Evolutionary conservation across 371 early-diverging fungal species (phyloP).

Genomic region (Mucor mucedo): DNA sequence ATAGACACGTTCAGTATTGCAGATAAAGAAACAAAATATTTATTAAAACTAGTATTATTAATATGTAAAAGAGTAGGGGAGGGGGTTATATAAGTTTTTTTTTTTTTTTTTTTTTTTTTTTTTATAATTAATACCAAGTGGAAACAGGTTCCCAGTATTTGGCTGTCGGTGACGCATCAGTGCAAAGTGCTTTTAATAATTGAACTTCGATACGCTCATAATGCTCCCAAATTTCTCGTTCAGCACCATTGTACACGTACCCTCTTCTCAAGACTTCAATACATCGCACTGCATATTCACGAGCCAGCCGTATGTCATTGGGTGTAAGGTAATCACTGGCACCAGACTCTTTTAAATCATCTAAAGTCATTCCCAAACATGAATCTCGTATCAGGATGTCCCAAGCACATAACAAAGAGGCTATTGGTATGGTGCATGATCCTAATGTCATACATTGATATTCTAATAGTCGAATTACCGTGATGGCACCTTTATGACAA

Average conservation of each 20-base stretch:
- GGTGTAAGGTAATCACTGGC: constrained; percentile 17
- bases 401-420: constrained; percentile 41
- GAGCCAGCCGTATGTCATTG: constrained; percentile 27
- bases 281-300: constrained; percentile 43
- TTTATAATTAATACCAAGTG: constrained; percentile 3
- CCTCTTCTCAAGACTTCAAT: constrained; percentile 38
- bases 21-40: neutral
- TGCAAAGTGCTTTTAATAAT: constrained; percentile 16
- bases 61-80: neutral
- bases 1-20: constrained; percentile 5
- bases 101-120: neutral
- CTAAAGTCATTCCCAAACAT: constrained; percentile 34
- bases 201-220: constrained; percentile 38
- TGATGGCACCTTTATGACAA: constrained; percentile 33
- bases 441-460: constrained; percentile 27
- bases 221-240: constrained; percentile 39
- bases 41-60: neutral
- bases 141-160: constrained; percentile 30
- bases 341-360: constrained; percentile 12
- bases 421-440: constrained; percentile 30
- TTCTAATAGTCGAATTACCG: constrained; percentile 39
- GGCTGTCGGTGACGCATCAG: constrained; percentile 12
- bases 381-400: constrained; percentile 44
- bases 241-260: constrained; percentile 41
- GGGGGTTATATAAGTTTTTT: neutral